Evolutionary conservation across 2,329 filamentous ascomycete genomes (phyloP).

Genomic region (Sclerotinia borealis): DNA sequence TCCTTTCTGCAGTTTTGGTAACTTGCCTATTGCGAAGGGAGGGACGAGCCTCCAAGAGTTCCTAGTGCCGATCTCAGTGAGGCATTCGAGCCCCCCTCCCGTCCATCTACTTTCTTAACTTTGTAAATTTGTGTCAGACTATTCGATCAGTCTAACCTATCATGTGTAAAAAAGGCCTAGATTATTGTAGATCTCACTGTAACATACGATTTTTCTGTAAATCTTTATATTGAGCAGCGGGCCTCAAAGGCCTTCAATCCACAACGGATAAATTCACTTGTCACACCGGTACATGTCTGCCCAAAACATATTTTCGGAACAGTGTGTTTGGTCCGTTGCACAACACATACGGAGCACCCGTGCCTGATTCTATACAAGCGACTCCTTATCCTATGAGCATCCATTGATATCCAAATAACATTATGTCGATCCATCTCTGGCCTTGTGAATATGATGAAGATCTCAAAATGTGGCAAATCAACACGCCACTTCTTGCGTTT

Average conservation of each 20-base stretch:
- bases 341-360: too few species aligned
- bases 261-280: slow-evolving; percentile 19
- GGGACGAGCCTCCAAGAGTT: neutral
- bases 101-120: neutral
- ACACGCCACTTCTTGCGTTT: neutral
- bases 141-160: neutral
- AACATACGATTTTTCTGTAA: slow-evolving; percentile 1
- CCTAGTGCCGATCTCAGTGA: neutral
- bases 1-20: neutral
- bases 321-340: neutral
- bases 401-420: neutral
- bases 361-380: slow-evolving; percentile 7
- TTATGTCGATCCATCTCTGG: slow-evolving; percentile 3
- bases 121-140: neutral
- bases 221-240: slow-evolving; percentile 8
- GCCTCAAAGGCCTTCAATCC: slow-evolving; percentile 10
- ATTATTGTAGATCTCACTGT: neutral
- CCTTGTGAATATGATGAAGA: slow-evolving; percentile 4
- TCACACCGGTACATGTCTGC: neutral
- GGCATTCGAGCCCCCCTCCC: neutral
- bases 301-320: neutral
- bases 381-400: neutral
- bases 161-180: neutral
- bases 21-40: neutral
- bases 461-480: slow-evolving; percentile 5